phyloP scores from a whole-genome alignment of 768 basidiomycete species.

The Royoungia palumana region DNA sequence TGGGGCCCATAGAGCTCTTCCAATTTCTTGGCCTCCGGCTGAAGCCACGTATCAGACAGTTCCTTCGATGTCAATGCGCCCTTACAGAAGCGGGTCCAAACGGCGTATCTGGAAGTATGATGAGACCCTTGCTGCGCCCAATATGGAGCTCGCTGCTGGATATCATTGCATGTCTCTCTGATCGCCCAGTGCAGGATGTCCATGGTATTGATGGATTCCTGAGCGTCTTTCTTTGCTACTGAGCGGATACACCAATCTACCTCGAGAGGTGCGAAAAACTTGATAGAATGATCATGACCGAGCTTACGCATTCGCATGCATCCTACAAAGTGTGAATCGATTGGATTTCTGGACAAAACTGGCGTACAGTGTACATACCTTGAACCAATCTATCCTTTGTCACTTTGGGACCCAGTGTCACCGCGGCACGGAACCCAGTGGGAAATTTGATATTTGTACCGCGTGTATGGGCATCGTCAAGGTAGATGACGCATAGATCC shows the following conservation, averaged over 20 bases:
- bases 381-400: constrained; percentile 37
- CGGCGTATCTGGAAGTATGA: constrained; percentile 12
- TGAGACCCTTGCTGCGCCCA: constrained; percentile 41
- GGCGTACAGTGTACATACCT: constrained; percentile 29
- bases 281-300: constrained; percentile 45
- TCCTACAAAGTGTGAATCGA: constrained; percentile 25
- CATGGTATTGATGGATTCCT: constrained; percentile 3
- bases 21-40: constrained; percentile 38
- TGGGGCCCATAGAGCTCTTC: constrained; percentile 32
- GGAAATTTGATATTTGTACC: constrained; percentile 42
- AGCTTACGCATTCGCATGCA: constrained; percentile 55
- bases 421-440: constrained; percentile 32
- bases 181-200: constrained; percentile 47
- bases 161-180: constrained; percentile 41
- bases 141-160: constrained; percentile 37
- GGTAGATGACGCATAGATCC: constrained; percentile 35
- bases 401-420: constrained; percentile 37
- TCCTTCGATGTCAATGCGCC: neutral
- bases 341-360: neutral
- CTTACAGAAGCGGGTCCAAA: constrained; percentile 14
- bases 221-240: constrained; percentile 10
- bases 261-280: constrained; percentile 45
- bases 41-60: constrained; percentile 34
- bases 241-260: constrained; percentile 37
- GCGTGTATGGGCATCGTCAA: constrained; percentile 40